Evolutionary conservation across 2,329 filamentous ascomycete genomes (phyloP).

Genomic region (Anisogramma anomala): DNA sequence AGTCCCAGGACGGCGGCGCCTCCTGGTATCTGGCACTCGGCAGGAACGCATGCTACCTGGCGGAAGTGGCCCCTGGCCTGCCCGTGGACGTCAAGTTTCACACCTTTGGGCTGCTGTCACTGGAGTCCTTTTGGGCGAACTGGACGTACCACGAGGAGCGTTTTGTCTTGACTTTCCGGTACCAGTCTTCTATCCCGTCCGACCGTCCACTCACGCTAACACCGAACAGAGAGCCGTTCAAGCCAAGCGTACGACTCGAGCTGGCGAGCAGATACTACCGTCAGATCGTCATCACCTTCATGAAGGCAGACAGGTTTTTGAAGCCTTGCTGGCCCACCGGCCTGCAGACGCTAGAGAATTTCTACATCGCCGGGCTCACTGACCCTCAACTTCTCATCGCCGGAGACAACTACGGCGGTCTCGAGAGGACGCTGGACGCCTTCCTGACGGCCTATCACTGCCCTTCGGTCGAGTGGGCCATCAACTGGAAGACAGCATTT

Average conservation of each 20-base stretch:
- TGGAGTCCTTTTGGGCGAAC: constrained; percentile 40
- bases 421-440: constrained; percentile 42
- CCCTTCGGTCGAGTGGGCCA: constrained; percentile 39
- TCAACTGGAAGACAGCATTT: constrained; percentile 34
- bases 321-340: constrained; percentile 48
- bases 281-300: constrained; percentile 41
- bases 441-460: constrained; percentile 43
- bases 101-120: constrained; percentile 39
- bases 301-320: constrained; percentile 42
- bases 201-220: not conserved
- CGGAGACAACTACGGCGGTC: constrained; percentile 41
- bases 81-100: constrained; percentile 35
- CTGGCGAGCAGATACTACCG: constrained; percentile 44
- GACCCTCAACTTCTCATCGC: constrained; percentile 42
- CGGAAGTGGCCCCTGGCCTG: constrained; percentile 38
- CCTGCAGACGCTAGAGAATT: constrained; percentile 40
- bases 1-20: constrained; percentile 35
- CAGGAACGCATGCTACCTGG: constrained; percentile 39
- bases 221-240: constrained; percentile 21
- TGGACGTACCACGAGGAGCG: constrained; percentile 42
- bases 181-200: not conserved
- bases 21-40: constrained; percentile 45
- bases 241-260: constrained; percentile 24
- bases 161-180: constrained; percentile 45
- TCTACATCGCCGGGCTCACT: constrained; percentile 40